Base-by-base conservation (phyloP, 345 rosid species). In the Boechera divaricarpa region DNA sequence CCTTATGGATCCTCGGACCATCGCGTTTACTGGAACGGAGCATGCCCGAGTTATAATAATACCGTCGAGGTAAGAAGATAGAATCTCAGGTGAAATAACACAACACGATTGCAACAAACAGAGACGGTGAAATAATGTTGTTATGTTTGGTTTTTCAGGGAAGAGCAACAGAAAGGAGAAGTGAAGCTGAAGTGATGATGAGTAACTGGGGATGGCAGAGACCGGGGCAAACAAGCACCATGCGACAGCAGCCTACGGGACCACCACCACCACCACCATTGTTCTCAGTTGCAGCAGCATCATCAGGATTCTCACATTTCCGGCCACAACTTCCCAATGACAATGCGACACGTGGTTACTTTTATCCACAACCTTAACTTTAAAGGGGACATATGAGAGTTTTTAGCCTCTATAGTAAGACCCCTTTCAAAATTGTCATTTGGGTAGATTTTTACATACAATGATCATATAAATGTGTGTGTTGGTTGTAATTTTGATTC, bases 301-400 rank as follows among this genome's bases (percentile, higher is more conserved):
- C 82, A 79, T 79, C 82, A 79, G 79, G 82, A 79, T 79, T 79
- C 82, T 79, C 81, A 59, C 77, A 78, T 78, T 78, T 78, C 65
- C 64, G 78, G 69, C 82, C 69, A 60, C 82, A 79, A 67, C 70
- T 61, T 61, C 60, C 53, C 29, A 53, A 67, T 53, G 78, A 73
- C 82, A 73, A 74, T 55, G 71, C 62, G 49, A 36, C 79, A 0
- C 66, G 36, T 68, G 82, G 62, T 44, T 79, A 61, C 71, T 73
- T 73, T 48, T 61, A 73, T 35, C 78, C 78, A 68, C 78, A 62
- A 45, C 82, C 79, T 69, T 79, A 68, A 73, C 67, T 28, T 54
- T 51, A 21, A 72, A 5, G 11, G 35, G 39, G 49, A 24, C 29
- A 5, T 4, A 52, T 33, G 6, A 13, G 32, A 49, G 62, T 51